These are phyloP conservation scores for Suillus americanus DNA, from an alignment of 768 basidiomycete species.

Conservation along the genomic window DNA sequence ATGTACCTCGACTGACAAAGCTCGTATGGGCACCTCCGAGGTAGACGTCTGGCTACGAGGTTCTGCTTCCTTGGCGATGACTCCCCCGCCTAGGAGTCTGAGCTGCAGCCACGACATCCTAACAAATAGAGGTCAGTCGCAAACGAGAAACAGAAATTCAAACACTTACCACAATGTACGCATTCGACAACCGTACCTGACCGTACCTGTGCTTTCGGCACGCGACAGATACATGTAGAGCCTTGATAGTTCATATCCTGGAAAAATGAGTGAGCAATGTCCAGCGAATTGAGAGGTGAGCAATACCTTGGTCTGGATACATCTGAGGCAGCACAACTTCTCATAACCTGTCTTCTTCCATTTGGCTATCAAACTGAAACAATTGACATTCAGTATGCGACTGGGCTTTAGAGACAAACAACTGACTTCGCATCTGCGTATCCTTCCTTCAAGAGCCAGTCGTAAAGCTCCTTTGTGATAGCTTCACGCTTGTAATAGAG, in stretches of 20 bases:
- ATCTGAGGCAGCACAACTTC: conserved; percentile 94
- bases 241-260: conserved; percentile 99
- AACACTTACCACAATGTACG: conserved; percentile 86
- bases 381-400: conserved; percentile 9
- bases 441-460: conserved; percentile 96
- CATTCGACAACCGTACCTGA: conserved; percentile 93
- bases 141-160: conserved; percentile 1
- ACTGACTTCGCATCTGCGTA: conserved; percentile 95
- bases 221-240: conserved; percentile 96
- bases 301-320: conserved; percentile 86
- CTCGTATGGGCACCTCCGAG: conserved; percentile 18
- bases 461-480: conserved; percentile 88
- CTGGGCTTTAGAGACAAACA: background rate
- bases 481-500: conserved; percentile 98
- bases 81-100: conserved; percentile 58
- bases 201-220: conserved; percentile 92
- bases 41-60: too few relatives aligned
- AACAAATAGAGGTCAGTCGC: conserved; percentile 11
- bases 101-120: conserved; percentile 93
- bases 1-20: conserved; percentile 51
- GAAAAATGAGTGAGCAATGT: background rate
- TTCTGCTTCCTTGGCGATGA: background rate
- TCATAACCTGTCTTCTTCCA: conserved; percentile 99
- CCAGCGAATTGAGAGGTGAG: background rate
- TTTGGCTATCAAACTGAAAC: conserved; percentile 86